A percentile compares a stretch with the other conserved stretches of the same genome.
Conservation (phyloP, 2,329 filamentous ascomycete genomes). For the Colletotrichum tropicale region DNA sequence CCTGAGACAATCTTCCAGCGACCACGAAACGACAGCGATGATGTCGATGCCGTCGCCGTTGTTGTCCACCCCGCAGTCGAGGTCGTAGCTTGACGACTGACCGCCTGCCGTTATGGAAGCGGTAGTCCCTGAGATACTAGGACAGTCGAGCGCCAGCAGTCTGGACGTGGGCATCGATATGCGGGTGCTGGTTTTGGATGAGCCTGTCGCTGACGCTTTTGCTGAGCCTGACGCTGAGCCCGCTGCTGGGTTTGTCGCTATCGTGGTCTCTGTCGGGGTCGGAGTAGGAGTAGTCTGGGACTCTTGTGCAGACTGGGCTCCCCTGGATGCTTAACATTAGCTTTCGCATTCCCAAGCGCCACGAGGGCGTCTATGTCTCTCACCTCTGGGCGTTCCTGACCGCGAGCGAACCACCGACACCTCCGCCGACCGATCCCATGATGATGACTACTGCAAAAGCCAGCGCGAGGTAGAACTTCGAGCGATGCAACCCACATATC, state of each 20-base stretch:
- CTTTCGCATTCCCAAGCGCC: accelerated
- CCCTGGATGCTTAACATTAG: background rate
- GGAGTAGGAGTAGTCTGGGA: background rate
- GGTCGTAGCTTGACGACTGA: background rate
- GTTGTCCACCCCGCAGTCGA: background rate
- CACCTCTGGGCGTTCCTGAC: background rate
- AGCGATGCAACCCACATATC: background rate
- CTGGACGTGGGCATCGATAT: background rate
- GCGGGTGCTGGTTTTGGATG: background rate
- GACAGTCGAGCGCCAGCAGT: background rate
- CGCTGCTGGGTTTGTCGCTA: background rate
- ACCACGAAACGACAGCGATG: background rate
- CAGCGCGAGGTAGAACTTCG: background rate
- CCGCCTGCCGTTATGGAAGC: background rate
- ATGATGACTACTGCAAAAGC: background rate
- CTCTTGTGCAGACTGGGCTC: background rate
- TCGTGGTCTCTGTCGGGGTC: background rate
- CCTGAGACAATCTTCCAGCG: background rate
- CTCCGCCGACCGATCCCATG: background rate
- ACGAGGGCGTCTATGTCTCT: background rate
- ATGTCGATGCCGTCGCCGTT: background rate
- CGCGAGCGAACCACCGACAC: background rate
- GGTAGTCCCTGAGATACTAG: background rate
- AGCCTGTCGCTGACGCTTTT: background rate
- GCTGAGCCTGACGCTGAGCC: background rate